Evolutionary conservation across 805 yeast species (phyloP), one percentile per base, ranked within the genome.

Genomic region (Lachancea meyersii): DNA sequence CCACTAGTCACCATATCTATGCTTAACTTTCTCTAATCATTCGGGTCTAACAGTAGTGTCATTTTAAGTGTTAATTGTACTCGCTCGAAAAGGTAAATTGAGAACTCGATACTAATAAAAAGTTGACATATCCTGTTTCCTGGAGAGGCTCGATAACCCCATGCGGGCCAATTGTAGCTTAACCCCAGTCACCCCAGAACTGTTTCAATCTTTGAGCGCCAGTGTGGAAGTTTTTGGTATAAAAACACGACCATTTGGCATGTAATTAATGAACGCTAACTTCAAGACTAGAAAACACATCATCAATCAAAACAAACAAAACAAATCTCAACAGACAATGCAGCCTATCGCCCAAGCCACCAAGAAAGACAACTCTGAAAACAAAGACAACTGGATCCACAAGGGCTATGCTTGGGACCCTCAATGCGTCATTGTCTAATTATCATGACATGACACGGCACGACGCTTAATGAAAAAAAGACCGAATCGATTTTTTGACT

Each of bases 311-410:
- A 19, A 10, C 22, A 14, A 9, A 30, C 26, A 17, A 30, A 28
- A 23, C 39, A n/a, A 16, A 31, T 10, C 13, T 10, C 28, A 26
- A 26, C 6, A 23, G 9, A 23, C 20, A 41, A 45, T 45, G 45
- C 44, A 41, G 35, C 48, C 45, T 16, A 31, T 33, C 28, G 31
- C 41, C 27, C 45, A 45, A 30, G 45, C 48, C 23, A 37, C 48
- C 28, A 38, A 45, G 39, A 45, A 38, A n/a, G 48, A 45, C 37
- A 32, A 31, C 35, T 22, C 48, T 16, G 48, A 45, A 23, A 41
- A 41, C 45, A 45, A 45, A 24, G 48, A 45, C 38, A 45, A 45
- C 40, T 45, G 48, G 48, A 45, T 45, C 16, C 38, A 37, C 19
- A 39, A 40, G 21, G 48, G 48, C 17, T 41, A 41, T 19, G 48